Base-by-base conservation (phyloP, 1,284 basidiomycete species). In the Flammula alnicola region DNA sequence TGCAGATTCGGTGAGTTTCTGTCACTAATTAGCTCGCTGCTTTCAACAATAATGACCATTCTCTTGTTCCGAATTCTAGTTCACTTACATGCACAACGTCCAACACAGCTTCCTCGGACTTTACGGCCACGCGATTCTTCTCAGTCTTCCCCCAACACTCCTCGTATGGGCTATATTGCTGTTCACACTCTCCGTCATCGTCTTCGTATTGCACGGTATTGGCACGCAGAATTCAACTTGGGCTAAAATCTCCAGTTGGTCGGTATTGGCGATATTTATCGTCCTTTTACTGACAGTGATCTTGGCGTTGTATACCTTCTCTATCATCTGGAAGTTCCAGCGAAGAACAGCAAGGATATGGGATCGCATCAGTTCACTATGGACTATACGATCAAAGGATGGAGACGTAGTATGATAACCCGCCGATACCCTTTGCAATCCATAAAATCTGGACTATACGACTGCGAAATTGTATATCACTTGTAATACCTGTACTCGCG, bases 81-180 rank as follows among this genome's bases (percentile, higher is more conserved):
- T 76, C 56, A 73, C 75, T 3, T 81, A 82, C 58, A 75, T 81
- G 62, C 68, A 78, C 49, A 80, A 80, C 45, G 75, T 71, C 4
- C 73, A 74, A 27, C 73, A 75, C 46, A 70, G 69, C 26, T 53
- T 63, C 12, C 62, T 79, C 9, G 79, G 77, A 17, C 58, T 78
- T 22, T 67, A 74, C 8, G 78, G 78, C 0, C 77, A 80, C 51
- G 77, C 78, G 0, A 65, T 80, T 50, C 64, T 80, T n/a, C 71
- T 81, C 12, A 77, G 75, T 51, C 68, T 82, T 30, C 80, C 80
- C 2, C 71, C 77, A 6, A 75, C 77, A 16, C 68, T 81, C n/a
- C 70, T 81, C 3, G 73, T 81, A 3, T 81, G 80, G 79, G 75
- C 79, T 6, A 74, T 80, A 43, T 63, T 79, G 12, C 64, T 71